Conservation (phyloP, 345 rosid genomes). For the Ceriops tagal region DNA sequence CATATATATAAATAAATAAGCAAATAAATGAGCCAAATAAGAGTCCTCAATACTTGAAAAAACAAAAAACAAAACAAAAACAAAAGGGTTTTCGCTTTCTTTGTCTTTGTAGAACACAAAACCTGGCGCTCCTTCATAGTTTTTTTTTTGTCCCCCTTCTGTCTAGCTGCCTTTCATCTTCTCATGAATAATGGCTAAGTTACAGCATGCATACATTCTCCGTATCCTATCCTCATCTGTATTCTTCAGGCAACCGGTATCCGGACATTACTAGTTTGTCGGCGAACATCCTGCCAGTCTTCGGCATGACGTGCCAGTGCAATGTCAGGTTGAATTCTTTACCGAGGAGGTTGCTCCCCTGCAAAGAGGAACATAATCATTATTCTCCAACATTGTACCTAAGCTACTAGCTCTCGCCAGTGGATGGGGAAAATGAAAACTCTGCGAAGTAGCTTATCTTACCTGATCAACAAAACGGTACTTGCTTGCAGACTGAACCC, state of each 20-base stretch:
- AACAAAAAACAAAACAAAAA: too few relatives aligned
- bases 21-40: too few relatives aligned
- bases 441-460: not conserved
- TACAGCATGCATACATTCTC: constrained; percentile 21
- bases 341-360: constrained; percentile 86
- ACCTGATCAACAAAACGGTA: constrained; percentile 97
- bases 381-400: not conserved
- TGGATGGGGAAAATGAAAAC: not conserved
- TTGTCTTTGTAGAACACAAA: not conserved
- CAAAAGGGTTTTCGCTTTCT: too few relatives aligned
- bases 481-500: constrained; percentile 69
- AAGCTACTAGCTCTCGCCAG: not conserved
- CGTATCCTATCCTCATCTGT: constrained; percentile 38
- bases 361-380: constrained; percentile 9
- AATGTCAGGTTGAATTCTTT: constrained; percentile 82
- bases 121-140: not conserved
- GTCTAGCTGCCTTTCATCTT: constrained; percentile 8
- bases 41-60: too few relatives aligned
- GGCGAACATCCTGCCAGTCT: constrained; percentile 84
- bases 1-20: too few relatives aligned
- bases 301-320: constrained; percentile 98
- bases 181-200: constrained; percentile 24
- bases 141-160: not conserved
- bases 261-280: constrained; percentile 73
- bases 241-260: constrained; percentile 68